These are phyloP conservation scores for Cryptosporidium parvum DNA, from an alignment of 169 alveolate species.

Conservation along the genomic window DNA sequence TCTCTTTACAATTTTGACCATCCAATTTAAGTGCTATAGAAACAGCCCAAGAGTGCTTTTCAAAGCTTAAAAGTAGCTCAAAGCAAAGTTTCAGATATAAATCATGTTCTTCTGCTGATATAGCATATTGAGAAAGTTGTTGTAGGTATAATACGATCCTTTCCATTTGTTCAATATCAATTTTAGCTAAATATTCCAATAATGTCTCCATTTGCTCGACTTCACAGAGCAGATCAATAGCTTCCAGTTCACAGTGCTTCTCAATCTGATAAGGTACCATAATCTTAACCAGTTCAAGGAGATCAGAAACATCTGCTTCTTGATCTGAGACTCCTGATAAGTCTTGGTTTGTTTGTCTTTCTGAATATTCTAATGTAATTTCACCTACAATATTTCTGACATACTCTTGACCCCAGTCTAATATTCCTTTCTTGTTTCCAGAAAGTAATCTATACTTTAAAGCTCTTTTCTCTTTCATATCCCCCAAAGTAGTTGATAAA, in stretches of 20 bases:
- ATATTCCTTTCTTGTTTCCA: conserved; percentile 76
- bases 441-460: conserved; percentile 61
- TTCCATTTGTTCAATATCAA: conserved; percentile 83
- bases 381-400: conserved; percentile 78
- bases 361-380: conserved; percentile 78
- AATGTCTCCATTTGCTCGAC: conserved; percentile 85
- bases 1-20: conserved; percentile 55
- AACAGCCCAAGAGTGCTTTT: conserved; percentile 53
- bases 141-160: conserved; percentile 82
- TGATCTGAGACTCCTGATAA: conserved; percentile 69
- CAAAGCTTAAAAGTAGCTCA: conserved; percentile 75
- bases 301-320: conserved; percentile 63
- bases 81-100: conserved; percentile 78
- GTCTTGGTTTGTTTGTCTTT: conserved; percentile 64
- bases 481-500: conserved; percentile 76
- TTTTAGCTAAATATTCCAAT: conserved; percentile 63
- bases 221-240: conserved; percentile 87
- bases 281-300: conserved; percentile 80
- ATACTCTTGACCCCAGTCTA: conserved; percentile 82
- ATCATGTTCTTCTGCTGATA: conserved; percentile 80
- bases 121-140: conserved; percentile 81
- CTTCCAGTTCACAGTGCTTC: conserved; percentile 88
- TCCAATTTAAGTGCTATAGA: conserved; percentile 43
- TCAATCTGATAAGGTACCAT: conserved; percentile 87
- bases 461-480: conserved; percentile 77